Conservation (phyloP, 2,329 filamentous ascomycete genomes). For the Waltergamsia citrina region DNA sequence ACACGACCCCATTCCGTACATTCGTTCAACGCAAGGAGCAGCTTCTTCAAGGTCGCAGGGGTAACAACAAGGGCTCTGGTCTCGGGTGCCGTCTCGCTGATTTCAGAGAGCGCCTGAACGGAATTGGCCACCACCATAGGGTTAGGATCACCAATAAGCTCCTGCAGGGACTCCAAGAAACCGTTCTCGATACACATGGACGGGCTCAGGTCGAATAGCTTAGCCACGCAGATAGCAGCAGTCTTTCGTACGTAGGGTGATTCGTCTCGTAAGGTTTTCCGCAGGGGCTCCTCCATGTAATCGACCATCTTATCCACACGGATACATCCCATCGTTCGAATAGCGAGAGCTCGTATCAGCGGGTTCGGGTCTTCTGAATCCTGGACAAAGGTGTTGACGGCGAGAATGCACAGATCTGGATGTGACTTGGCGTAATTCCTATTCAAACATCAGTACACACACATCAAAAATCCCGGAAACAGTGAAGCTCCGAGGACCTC, state of each 20-base stretch:
- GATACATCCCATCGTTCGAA: constrained; percentile 98
- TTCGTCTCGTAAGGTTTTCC: constrained; percentile 94
- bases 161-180: constrained; percentile 86
- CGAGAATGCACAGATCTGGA: constrained; percentile 94
- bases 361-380: constrained; percentile 98
- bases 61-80: constrained; percentile 80
- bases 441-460: background rate
- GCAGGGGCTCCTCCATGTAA: constrained; percentile 96
- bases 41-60: constrained; percentile 78
- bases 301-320: constrained; percentile 99
- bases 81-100: constrained; percentile 81
- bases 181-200: constrained; percentile 92
- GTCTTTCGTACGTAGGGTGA: constrained; percentile 98
- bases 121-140: constrained; percentile 99
- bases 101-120: constrained; percentile 87
- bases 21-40: constrained; percentile 92
- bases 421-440: constrained; percentile 99
- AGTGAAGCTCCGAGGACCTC: background rate
- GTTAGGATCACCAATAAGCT: constrained; percentile 94
- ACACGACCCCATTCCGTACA: constrained; percentile 98
- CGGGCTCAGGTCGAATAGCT: constrained; percentile 92
- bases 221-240: constrained; percentile 93
- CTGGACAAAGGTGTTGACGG: constrained; percentile 98
- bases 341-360: constrained; percentile 85
- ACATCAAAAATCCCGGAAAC: background rate